Percentiles rank a stretch among this genome's conserved stretches.
phyloP scores from a whole-genome alignment of 73 alveolate species.

The Uronychia setigera region DNA sequence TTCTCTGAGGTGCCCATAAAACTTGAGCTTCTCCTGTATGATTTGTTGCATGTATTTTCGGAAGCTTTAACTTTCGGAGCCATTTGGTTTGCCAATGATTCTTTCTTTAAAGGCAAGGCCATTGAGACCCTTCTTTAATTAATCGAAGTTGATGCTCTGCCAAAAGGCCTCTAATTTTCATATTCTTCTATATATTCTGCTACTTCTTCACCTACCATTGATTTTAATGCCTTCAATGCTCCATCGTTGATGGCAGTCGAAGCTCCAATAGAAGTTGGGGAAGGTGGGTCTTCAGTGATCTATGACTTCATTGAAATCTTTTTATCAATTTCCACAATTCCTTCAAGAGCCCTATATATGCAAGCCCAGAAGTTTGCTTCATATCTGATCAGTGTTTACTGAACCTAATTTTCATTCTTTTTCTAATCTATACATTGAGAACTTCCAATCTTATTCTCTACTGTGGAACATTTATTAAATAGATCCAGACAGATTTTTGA shows the following conservation, averaged over 20 bases:
- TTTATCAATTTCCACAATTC: background rate
- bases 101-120: background rate
- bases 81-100: background rate
- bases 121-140: background rate
- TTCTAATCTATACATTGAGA: background rate
- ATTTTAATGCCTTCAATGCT: background rate
- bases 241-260: background rate
- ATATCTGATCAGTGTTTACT: conserved; percentile 16
- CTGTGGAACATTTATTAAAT: background rate
- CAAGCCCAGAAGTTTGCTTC: conserved; percentile 59
- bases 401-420: background rate
- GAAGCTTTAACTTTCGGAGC: background rate
- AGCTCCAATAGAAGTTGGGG: background rate
- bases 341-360: conserved; percentile 37
- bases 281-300: background rate
- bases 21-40: background rate
- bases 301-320: background rate
- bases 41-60: background rate
- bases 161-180: background rate
- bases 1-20: background rate
- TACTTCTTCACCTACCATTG: background rate
- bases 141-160: background rate
- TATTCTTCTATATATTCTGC: background rate
- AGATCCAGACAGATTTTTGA: background rate
- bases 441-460: too few species aligned